phyloP scores from a whole-genome alignment of 495 filamentous ascomycete species.

The Niebla homalea region DNA sequence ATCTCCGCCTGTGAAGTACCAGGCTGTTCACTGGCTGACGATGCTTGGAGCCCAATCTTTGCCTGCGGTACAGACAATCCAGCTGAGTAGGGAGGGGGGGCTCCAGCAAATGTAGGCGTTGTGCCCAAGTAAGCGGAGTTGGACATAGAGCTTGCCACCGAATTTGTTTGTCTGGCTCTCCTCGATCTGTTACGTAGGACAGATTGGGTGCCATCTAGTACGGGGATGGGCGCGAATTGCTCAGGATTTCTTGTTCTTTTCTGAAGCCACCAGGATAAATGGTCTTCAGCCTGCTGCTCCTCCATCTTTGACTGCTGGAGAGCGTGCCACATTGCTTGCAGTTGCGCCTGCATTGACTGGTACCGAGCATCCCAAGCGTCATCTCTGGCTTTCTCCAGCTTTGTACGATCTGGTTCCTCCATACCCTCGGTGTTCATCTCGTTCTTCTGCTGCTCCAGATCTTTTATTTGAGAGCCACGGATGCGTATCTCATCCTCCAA shows the following conservation, averaged over 20 bases:
- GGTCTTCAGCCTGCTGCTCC: conserved; percentile 40
- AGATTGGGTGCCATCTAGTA: conserved; percentile 30
- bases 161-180: conserved; percentile 35
- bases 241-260: conserved; percentile 31
- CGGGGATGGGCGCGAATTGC: conserved; percentile 28
- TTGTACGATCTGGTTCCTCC: conserved; percentile 31
- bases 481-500: conserved; percentile 52
- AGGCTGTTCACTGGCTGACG: conserved; percentile 26
- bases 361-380: conserved; percentile 40
- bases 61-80: conserved; percentile 29
- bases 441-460: conserved; percentile 49
- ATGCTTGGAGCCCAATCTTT: not conserved
- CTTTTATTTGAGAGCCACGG: conserved; percentile 47
- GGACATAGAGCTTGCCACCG: conserved; percentile 35
- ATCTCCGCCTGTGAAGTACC: conserved; percentile 30
- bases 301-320: conserved; percentile 36
- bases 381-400: conserved; percentile 44
- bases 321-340: conserved; percentile 34
- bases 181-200: conserved; percentile 30
- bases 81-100: conserved; percentile 1
- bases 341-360: conserved; percentile 35
- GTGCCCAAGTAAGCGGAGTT: conserved; percentile 17
- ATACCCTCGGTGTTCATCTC: conserved; percentile 38
- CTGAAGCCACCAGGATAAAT: conserved; percentile 34
- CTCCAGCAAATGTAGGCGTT: not conserved